A percentile compares a stretch with the other conserved stretches of the same genome.
Evolutionary conservation across 176 grass and related monocot species (phyloP).

Genomic region (Oryza brachyantha): DNA sequence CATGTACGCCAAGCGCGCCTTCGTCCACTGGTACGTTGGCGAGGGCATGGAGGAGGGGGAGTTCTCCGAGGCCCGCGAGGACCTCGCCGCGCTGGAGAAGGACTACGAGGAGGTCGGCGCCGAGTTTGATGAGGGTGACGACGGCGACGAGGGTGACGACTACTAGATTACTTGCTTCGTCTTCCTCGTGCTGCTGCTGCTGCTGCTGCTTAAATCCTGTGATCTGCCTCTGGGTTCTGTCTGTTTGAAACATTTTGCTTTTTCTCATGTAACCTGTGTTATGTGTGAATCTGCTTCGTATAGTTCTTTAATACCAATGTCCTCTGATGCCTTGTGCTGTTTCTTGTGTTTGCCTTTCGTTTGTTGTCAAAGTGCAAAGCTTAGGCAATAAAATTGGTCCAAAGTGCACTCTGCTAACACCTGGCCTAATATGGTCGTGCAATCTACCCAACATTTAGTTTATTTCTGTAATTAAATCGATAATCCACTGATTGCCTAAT

Average conservation of each 20-base stretch:
- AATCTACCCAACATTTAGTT: too few relatives aligned
- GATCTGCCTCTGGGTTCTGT: background rate
- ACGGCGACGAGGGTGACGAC: constrained; percentile 37
- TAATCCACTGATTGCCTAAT: too few relatives aligned
- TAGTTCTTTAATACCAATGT: background rate
- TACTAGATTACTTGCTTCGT: constrained; percentile 29
- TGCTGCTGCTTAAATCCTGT: background rate
- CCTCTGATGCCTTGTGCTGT: background rate
- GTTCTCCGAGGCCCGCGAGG: constrained; percentile 62
- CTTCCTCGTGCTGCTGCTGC: background rate
- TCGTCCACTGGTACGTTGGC: constrained; percentile 58
- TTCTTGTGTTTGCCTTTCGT: too few relatives aligned
- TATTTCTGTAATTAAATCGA: too few relatives aligned
- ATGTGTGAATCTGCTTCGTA: background rate
- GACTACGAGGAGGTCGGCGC: constrained; percentile 55
- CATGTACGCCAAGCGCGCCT: constrained; percentile 61
- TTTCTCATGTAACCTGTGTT: too few relatives aligned
- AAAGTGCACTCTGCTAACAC: too few relatives aligned
- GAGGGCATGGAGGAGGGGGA: constrained; percentile 64
- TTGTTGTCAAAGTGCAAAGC: too few relatives aligned
- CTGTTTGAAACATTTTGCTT: background rate
- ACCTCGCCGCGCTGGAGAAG: constrained; percentile 51
- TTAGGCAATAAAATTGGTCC: too few relatives aligned
- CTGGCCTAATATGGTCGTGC: too few relatives aligned
- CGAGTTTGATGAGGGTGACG: constrained; percentile 46